These are phyloP conservation scores for Balakata baccata DNA, from an alignment of 345 rosid species.

Conservation along the genomic window DNA sequence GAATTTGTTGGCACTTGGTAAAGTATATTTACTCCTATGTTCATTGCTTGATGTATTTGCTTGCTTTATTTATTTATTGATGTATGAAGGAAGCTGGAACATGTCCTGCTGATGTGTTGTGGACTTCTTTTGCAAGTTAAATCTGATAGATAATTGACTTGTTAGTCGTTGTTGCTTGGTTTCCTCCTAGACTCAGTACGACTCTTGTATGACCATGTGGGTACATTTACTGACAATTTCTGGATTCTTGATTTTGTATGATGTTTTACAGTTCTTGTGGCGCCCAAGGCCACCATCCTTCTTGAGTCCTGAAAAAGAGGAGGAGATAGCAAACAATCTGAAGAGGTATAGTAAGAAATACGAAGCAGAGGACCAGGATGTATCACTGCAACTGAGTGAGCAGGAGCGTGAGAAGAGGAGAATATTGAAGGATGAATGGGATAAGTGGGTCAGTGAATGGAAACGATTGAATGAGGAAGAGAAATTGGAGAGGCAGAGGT, in stretches of 20 bases:
- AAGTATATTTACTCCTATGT: background rate
- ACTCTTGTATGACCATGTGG: background rate
- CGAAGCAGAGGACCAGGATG: slow-evolving; percentile 92
- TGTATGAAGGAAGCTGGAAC: no score
- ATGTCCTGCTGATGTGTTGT: background rate
- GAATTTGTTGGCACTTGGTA: background rate
- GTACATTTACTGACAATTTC: background rate
- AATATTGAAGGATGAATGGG: slow-evolving; percentile 89
- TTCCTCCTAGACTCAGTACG: background rate
- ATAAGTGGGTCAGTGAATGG: slow-evolving; percentile 72
- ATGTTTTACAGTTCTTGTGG: slow-evolving; percentile 58
- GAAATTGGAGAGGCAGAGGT: slow-evolving; percentile 52
- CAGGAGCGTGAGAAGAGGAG: slow-evolving; percentile 86
- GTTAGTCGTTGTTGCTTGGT: background rate
- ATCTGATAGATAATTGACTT: background rate
- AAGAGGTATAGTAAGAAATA: slow-evolving; percentile 90
- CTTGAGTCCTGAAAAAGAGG: slow-evolving; percentile 79
- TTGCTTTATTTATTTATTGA: background rate
- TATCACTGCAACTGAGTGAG: slow-evolving; percentile 70
- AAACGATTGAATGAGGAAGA: slow-evolving; percentile 59
- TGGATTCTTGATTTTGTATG: background rate
- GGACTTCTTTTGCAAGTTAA: background rate
- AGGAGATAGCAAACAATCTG: slow-evolving; percentile 84
- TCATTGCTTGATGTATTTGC: background rate
- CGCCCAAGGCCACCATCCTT: slow-evolving; percentile 88